phyloP scores from a whole-genome alignment of 1,284 basidiomycete species.

The Fomitopsis palustris region DNA sequence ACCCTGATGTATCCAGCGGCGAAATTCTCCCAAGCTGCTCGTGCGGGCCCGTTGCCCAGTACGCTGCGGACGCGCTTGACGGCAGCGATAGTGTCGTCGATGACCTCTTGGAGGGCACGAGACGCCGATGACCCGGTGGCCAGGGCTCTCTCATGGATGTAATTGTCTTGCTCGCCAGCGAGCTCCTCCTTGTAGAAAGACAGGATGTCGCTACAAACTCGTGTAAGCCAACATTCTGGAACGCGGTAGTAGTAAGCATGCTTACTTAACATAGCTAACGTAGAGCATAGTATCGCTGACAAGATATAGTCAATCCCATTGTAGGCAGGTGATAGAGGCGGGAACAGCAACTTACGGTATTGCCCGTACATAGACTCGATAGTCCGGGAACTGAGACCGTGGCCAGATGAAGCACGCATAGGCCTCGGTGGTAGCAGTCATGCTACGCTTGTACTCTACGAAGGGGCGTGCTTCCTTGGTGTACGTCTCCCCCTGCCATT shows the following conservation, averaged over 20 bases:
- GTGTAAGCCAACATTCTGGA: not conserved
- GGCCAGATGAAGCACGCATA: constrained; percentile 18
- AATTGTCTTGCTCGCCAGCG: constrained; percentile 11
- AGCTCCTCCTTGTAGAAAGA: constrained; percentile 18
- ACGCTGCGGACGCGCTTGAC: constrained; percentile 11
- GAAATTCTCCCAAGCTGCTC: constrained; percentile 15
- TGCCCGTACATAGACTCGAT: constrained; percentile 9
- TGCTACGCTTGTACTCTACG: constrained; percentile 11
- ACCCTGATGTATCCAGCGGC: constrained; percentile 14
- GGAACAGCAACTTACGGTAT: constrained; percentile 12
- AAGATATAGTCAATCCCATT: not conserved
- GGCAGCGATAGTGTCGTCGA: constrained; percentile 11
- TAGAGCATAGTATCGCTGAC: constrained; percentile 14
- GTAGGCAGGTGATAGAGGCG: not conserved
- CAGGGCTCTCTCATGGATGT: constrained; percentile 12
- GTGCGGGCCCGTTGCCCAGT: constrained; percentile 10
- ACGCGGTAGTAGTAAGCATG: not conserved
- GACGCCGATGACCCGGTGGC: constrained; percentile 7
- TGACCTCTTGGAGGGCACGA: constrained; percentile 5
- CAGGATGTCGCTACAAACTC: constrained; percentile 9
- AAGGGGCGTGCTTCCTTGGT: constrained; percentile 6
- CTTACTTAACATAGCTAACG: constrained; percentile 12
- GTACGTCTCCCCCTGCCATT: constrained; percentile 5
- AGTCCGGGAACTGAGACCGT: constrained; percentile 12
- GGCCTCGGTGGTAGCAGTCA: constrained; percentile 12